Evolutionary conservation across 2,329 filamentous ascomycete species (phyloP), one percentile per base, ranked within the genome.

Genomic region (Paracorniculantispora psalliotae): DNA sequence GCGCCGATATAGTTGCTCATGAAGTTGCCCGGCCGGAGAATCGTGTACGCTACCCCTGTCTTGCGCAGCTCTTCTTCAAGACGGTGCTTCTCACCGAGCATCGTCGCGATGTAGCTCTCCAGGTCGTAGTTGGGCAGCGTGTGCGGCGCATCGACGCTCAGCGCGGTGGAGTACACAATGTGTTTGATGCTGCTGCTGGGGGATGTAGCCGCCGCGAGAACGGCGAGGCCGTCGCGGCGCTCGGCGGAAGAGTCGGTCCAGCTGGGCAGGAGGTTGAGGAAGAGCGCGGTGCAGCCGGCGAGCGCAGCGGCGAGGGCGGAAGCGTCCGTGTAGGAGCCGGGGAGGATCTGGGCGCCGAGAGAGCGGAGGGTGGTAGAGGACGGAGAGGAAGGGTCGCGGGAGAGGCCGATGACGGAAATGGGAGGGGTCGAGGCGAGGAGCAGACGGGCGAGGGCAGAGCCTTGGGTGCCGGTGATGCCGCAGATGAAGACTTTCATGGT

Each of bases 21-120:
- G 70, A 84, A 83, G 63, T 72, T 75, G 1, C 75, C 77, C 0
- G 79, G 78, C 2, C 79, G 77, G 2, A 84, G 65, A 23, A 83
- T 73, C 0, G 80, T 81, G 8, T 66, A 62, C 15, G 48, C 28
- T 5, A 37, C 12, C 13, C 13, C 48, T 7, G 17, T 15, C 4
- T 30, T 25, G 21, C 71, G 67, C 4, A 79, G 65, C 21, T 68
- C 67, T 1, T 69, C 61, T 61, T 83, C 80, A 23, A 80, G 72
- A 1, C 65, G 64, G 21, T 69, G 64, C 63, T 83, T 83, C 21
- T 68, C 68, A 7, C 68, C 60, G 4, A 77, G 60, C 2, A 74
- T 53, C 7, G 61, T 67, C 6, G 67, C 71, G 0, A 70, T 56
- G 15, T 73, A 52, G 30, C 66, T 61, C 4, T 67, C 60, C 0